Base-by-base conservation (phyloP, 106 monocot genomes). In the Allium cepa region DNA sequence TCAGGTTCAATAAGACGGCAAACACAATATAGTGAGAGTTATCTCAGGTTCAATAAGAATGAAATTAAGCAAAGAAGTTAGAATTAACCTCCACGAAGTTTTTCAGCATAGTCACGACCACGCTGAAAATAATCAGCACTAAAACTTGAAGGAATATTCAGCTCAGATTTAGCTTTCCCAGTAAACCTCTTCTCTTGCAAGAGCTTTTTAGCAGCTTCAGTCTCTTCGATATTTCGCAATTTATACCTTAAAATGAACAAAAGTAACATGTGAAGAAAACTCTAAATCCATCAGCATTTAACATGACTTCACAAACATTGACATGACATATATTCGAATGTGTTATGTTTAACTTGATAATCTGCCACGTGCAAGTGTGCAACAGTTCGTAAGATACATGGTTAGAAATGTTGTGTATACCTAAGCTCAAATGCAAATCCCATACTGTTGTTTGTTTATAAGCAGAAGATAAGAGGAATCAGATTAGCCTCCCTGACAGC, bases 101-200 rank as follows among this genome's bases (percentile, higher is more conserved):
- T 99, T 75, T 92, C 97, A 55, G 84, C 89, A 75, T 92, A 89
- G 76, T 99, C 97, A 60, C 82, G 82, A 14, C 97, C 97, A 60
- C 92, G 86, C 17, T 99, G 97, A 47, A 90, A 87, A 78, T 87
- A 99, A 84, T 99, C 97, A 13, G 97, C 92, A 83, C 89, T 99
- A 63, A 87, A 99, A 73, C 97, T 99, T 55, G 97, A 89, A 26
- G 97, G 97, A 60, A 99, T 90, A 63, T 47, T 82, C 49, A 81
- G 12, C 53, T 92, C 92, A 52, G 89, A 82, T 75, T 99, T 91
- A 47, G 81, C 66, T 79, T 76, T 99, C 50, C 82, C 78, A 11
- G 67, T 78, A 61, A 99, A 75, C 71, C 92, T 80, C 71, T 87
- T 99, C 72, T 99, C 97, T 79, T 99, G 97, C 49, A 99, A 68